Percentiles rank a stretch among this genome's conserved stretches.
Evolutionary conservation across 2,329 filamentous ascomycete species (phyloP).

Genomic region (Acrocalymma vagum): DNA sequence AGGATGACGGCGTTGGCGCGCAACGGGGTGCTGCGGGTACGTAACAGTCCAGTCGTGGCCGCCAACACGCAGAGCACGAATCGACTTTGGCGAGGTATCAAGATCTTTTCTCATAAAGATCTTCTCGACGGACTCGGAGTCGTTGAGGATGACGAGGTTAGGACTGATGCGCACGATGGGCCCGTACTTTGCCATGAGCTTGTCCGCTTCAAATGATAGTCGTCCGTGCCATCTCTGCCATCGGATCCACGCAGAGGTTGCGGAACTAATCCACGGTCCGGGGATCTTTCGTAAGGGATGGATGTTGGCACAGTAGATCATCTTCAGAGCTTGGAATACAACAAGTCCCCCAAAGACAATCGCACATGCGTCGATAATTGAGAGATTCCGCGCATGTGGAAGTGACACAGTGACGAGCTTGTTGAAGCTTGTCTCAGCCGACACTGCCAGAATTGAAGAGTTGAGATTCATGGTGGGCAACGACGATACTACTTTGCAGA

Average conservation of each 20-base stretch:
- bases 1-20: conserved; percentile 21
- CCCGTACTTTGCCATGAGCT: conserved; percentile 24
- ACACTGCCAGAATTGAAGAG: too few relatives aligned
- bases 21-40: conserved; percentile 27
- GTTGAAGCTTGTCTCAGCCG: too few relatives aligned
- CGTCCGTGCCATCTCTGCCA: conserved; percentile 29
- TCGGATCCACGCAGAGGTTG: conserved; percentile 24
- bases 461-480: too few relatives aligned
- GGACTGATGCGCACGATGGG: conserved; percentile 27
- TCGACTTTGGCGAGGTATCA: conserved; percentile 26
- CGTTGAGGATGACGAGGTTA: conserved; percentile 27
- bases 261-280: conserved; percentile 26
- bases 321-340: conserved; percentile 2
- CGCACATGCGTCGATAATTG: too few relatives aligned
- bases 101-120: conserved; percentile 25
- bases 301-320: conserved; percentile 18
- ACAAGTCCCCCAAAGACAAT: too few relatives aligned
- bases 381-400: too few relatives aligned
- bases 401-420: too few relatives aligned
- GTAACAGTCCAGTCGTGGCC: conserved; percentile 30
- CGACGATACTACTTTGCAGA: too few relatives aligned
- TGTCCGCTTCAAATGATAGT: conserved; percentile 26
- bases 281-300: conserved; percentile 22
- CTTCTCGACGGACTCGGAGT: conserved; percentile 23
- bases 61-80: conserved; percentile 26